Evolutionary conservation across 164 flowering plant genomes (phyloP).

Genomic region (Saururus chinensis): DNA sequence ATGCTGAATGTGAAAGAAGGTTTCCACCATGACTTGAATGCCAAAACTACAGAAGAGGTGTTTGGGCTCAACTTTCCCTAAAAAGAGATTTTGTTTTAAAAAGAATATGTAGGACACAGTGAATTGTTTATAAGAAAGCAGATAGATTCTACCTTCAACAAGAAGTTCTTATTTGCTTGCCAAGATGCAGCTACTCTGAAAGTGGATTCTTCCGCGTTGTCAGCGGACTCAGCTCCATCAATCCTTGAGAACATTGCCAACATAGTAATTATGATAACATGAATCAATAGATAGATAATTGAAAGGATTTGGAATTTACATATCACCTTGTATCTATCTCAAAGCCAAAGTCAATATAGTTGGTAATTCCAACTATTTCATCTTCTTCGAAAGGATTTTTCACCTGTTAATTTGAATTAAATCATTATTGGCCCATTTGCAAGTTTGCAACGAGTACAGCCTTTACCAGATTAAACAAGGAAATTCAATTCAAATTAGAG

Average conservation of each 20-base stretch:
- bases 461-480: too few species aligned
- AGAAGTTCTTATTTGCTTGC: slow-evolving; percentile 95
- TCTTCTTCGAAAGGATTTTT: slow-evolving; percentile 78
- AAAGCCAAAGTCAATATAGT: slow-evolving; percentile 91
- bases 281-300: not conserved
- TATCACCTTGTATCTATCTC: slow-evolving; percentile 74
- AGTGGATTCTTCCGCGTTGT: slow-evolving; percentile 42
- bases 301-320: not conserved
- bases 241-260: slow-evolving; percentile 19
- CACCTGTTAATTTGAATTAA: slow-evolving; percentile 44
- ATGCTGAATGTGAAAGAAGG: slow-evolving; percentile 81
- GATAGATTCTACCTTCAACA: slow-evolving; percentile 55
- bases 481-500: too few species aligned
- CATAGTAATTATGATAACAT: too few species aligned
- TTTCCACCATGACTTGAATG: slow-evolving; percentile 98
- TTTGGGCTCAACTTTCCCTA: slow-evolving; percentile 85
- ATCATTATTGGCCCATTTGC: not conserved
- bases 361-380: slow-evolving; percentile 85
- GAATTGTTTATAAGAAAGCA: not conserved
- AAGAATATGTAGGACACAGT: too few species aligned
- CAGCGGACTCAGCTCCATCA: slow-evolving; percentile 39
- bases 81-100: not conserved
- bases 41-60: slow-evolving; percentile 66
- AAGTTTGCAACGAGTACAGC: too few species aligned
- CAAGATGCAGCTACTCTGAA: slow-evolving; percentile 89